These are phyloP conservation scores for Coemansia sp. DNA, from an alignment of 192 early-diverging fungal genomes.

Conservation along the genomic window DNA sequence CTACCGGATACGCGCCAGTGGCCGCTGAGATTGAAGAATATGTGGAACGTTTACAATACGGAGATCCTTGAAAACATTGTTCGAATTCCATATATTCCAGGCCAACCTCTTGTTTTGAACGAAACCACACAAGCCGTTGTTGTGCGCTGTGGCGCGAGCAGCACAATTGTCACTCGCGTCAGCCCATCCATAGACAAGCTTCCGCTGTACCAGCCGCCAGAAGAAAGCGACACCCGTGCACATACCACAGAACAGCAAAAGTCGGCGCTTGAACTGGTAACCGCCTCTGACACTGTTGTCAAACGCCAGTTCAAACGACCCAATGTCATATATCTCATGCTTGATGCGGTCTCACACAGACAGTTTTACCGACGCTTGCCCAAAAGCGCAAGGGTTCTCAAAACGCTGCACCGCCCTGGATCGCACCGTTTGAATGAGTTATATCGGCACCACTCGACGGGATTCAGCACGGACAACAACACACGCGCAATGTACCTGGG, in stretches of 20 bases:
- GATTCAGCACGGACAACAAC: conserved; percentile 57
- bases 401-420: conserved; percentile 30
- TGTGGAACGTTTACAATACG: conserved; percentile 52
- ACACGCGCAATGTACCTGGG: conserved; percentile 54
- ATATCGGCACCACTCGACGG: conserved; percentile 56
- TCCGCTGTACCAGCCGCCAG: conserved; percentile 14
- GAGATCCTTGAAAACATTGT: conserved; percentile 30
- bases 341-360: conserved; percentile 56
- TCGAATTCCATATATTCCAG: conserved; percentile 21
- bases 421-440: conserved; percentile 48
- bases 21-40: conserved; percentile 52
- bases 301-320: conserved; percentile 20
- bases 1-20: conserved; percentile 57
- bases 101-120: conserved; percentile 27
- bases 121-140: conserved; percentile 52
- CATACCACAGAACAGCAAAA: background rate
- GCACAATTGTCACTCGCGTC: conserved; percentile 37
- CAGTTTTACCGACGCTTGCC: conserved; percentile 59
- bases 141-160: conserved; percentile 48
- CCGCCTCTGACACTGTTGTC: background rate
- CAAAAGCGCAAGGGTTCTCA: conserved; percentile 40
- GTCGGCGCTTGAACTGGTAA: background rate
- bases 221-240: conserved; percentile 32
- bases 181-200: conserved; percentile 23
- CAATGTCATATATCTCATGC: conserved; percentile 57